phyloP scores from a whole-genome alignment of 2,329 filamentous ascomycete genomes.

The Pseudogymnoascus sp. region DNA sequence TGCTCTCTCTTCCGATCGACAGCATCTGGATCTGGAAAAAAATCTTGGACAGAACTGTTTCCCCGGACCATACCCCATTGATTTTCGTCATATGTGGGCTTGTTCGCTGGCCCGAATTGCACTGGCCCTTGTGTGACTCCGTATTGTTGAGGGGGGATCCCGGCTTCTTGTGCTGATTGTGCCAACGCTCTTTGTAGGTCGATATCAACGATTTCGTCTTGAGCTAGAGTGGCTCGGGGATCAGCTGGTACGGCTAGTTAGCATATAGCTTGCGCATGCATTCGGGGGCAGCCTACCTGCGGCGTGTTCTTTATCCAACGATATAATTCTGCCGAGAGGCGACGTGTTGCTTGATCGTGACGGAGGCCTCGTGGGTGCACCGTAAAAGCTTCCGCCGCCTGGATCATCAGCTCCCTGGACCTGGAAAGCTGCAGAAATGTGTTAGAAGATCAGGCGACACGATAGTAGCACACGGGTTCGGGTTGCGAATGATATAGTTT shows the following conservation, averaged over 20 bases:
- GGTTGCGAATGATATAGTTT: background rate
- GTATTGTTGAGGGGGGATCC: slow-evolving; percentile 42
- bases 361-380: slow-evolving; percentile 47
- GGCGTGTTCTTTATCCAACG: slow-evolving; percentile 39
- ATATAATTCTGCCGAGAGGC: slow-evolving; percentile 45
- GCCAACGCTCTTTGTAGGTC: slow-evolving; percentile 50
- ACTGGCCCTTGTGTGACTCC: slow-evolving; percentile 40
- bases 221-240: slow-evolving; percentile 24
- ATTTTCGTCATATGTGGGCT: slow-evolving; percentile 45
- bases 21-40: slow-evolving; percentile 31
- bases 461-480: background rate
- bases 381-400: slow-evolving; percentile 35
- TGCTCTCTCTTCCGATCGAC: slow-evolving; percentile 37
- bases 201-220: slow-evolving; percentile 36
- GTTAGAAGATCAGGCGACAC: slow-evolving; percentile 10
- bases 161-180: slow-evolving; percentile 48
- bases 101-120: slow-evolving; percentile 53
- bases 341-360: slow-evolving; percentile 51
- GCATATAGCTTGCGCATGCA: slow-evolving; percentile 18
- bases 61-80: slow-evolving; percentile 53
- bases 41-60: slow-evolving; percentile 26
- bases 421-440: slow-evolving; percentile 41
- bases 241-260: slow-evolving; percentile 31
- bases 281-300: slow-evolving; percentile 33
- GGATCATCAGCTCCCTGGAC: slow-evolving; percentile 46